Percentiles rank a stretch among this genome's conserved stretches.
phyloP scores from a whole-genome alignment of 331 rosid species.

The Telfairia occidentalis region DNA sequence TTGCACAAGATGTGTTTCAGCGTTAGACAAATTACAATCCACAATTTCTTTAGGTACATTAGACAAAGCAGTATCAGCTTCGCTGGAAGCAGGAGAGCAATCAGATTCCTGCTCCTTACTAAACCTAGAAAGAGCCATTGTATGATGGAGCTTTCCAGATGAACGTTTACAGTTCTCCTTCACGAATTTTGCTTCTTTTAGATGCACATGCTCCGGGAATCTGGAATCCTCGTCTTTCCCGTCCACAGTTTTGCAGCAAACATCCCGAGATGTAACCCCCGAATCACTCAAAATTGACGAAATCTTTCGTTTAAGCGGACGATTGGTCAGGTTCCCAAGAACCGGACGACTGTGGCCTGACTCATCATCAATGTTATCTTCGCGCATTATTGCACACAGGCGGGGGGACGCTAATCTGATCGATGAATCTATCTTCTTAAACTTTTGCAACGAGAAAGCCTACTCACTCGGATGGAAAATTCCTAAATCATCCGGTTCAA shows the following conservation, averaged over 20 bases:
- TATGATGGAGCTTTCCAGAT: constrained; percentile 6
- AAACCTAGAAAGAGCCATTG: neutral
- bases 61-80: constrained; percentile 10
- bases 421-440: neutral
- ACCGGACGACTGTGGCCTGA: constrained; percentile 30
- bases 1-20: neutral
- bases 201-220: constrained; percentile 19
- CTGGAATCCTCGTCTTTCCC: constrained; percentile 15
- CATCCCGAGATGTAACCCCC: constrained; percentile 19
- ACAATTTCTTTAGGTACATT: neutral
- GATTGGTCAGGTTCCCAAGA: constrained; percentile 51
- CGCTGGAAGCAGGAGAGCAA: constrained; percentile 21
- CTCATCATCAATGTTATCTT: constrained; percentile 28
- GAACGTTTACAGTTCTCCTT: constrained; percentile 18
- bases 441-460: neutral
- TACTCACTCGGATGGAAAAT: neutral
- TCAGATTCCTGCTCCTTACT: constrained; percentile 20
- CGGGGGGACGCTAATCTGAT: neutral
- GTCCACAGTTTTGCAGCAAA: constrained; percentile 1
- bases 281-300: constrained; percentile 28
- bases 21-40: neutral
- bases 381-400: constrained; percentile 27
- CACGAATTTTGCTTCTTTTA: constrained; percentile 18
- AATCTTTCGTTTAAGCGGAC: constrained; percentile 34
- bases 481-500: neutral